A percentile compares a stretch with the other conserved stretches of the same genome.
phyloP scores from a whole-genome alignment of 2,329 filamentous ascomycete species.

The Verticillium longisporum region DNA sequence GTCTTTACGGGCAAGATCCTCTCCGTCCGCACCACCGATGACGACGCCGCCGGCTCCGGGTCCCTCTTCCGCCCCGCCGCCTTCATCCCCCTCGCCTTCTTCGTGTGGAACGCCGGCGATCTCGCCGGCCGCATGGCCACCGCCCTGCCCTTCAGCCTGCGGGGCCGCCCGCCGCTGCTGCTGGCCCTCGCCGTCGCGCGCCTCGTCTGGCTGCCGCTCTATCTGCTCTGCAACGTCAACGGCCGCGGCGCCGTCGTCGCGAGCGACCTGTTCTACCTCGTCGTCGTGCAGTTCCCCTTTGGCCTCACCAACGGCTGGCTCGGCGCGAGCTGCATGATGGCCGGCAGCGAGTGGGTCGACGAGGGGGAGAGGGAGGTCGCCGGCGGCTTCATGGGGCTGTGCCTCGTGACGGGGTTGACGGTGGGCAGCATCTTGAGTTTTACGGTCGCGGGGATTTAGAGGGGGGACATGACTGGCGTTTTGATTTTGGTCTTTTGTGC shows the following conservation, averaged over 20 bases:
- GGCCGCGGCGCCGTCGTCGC: slow-evolving; percentile 65
- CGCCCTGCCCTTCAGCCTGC: slow-evolving; percentile 48
- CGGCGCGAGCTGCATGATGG: slow-evolving; percentile 87
- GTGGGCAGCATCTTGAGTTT: slow-evolving; percentile 89
- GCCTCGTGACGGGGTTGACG: slow-evolving; percentile 77
- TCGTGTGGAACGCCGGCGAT: slow-evolving; percentile 92
- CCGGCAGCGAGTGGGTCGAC: slow-evolving; percentile 72
- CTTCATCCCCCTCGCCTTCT: slow-evolving; percentile 85
- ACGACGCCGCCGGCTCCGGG: slow-evolving; percentile 12
- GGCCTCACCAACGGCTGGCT: slow-evolving; percentile 84
- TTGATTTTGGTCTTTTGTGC: neutral
- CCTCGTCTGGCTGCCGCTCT: slow-evolving; percentile 71
- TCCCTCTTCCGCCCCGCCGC: slow-evolving; percentile 62
- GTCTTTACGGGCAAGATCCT: slow-evolving; percentile 71
- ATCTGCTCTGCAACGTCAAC: slow-evolving; percentile 81
- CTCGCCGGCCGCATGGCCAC: slow-evolving; percentile 68
- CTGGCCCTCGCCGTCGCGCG: slow-evolving; percentile 63
- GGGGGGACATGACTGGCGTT: neutral
- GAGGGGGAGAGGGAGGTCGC: slow-evolving; percentile 79
- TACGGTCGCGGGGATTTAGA: slow-evolving; percentile 48
- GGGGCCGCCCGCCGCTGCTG: slow-evolving; percentile 56
- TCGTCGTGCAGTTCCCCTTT: slow-evolving; percentile 76
- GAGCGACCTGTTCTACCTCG: slow-evolving; percentile 84
- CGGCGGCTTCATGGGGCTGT: slow-evolving; percentile 89
- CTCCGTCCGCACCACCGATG: too few species aligned